These are phyloP conservation scores for Thielaviopsis euricoi DNA, from an alignment of 2,329 filamentous ascomycete genomes.

Conservation along the genomic window DNA sequence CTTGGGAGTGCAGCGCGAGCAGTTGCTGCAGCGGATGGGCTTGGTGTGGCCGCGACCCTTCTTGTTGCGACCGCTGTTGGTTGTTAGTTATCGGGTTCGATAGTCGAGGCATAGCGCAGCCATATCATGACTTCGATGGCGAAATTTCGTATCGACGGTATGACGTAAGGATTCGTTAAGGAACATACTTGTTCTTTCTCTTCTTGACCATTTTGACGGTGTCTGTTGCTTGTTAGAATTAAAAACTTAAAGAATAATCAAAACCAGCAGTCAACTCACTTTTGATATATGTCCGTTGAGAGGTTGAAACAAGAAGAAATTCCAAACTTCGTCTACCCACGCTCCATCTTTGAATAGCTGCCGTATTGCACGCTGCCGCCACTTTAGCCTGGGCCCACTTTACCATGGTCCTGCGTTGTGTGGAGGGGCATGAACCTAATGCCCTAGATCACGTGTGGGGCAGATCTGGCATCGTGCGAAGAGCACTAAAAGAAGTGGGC, in stretches of 20 bases:
- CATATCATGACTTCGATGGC: not conserved
- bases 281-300: constrained; percentile 11
- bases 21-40: constrained; percentile 73
- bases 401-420: not conserved
- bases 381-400: constrained; percentile 5
- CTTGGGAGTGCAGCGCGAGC: constrained; percentile 82
- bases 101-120: constrained; percentile 13
- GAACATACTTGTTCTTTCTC: constrained; percentile 49
- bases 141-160: not conserved
- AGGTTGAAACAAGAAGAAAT: constrained; percentile 9
- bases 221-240: constrained; percentile 25
- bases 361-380: not conserved
- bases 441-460: constrained; percentile 12
- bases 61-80: constrained; percentile 87
- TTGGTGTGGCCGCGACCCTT: constrained; percentile 99
- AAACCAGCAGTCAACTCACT: constrained; percentile 9
- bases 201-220: constrained; percentile 56
- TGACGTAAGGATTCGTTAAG: not conserved
- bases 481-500: constrained; percentile 12
- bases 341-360: constrained; percentile 5
- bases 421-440: constrained; percentile 12
- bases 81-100: not conserved
- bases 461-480: not conserved
- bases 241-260: constrained; percentile 14
- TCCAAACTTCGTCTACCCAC: not conserved